phyloP scores from a whole-genome alignment of 2,329 filamentous ascomycete species.

The Alternaria arbusti region DNA sequence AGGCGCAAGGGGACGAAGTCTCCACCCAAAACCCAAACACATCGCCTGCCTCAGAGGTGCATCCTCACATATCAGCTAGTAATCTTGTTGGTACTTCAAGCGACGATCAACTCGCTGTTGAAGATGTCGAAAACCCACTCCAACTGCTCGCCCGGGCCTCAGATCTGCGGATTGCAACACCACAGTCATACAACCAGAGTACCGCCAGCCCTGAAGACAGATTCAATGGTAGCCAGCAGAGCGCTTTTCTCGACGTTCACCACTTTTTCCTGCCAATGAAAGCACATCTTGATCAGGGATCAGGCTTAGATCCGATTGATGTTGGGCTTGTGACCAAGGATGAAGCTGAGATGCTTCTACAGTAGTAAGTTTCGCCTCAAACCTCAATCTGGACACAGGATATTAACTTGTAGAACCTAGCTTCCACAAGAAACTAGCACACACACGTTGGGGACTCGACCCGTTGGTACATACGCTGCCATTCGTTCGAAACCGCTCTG shows the following conservation, averaged over 20 bases:
- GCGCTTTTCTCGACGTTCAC: slow-evolving; percentile 59
- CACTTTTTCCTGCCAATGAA: slow-evolving; percentile 71
- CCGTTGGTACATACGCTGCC: slow-evolving; percentile 68
- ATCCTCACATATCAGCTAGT: slow-evolving; percentile 19
- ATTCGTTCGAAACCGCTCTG: slow-evolving; percentile 71
- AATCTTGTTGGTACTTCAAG: slow-evolving; percentile 37
- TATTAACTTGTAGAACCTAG: slow-evolving; percentile 45
- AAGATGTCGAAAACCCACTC: slow-evolving; percentile 77
- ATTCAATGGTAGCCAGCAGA: slow-evolving; percentile 40
- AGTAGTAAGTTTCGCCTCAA: slow-evolving; percentile 59
- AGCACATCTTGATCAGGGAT: slow-evolving; percentile 67
- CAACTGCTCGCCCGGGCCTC: slow-evolving; percentile 76
- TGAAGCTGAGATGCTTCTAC: slow-evolving; percentile 69
- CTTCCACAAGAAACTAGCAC: slow-evolving; percentile 72
- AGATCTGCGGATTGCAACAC: slow-evolving; percentile 65
- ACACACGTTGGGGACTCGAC: slow-evolving; percentile 77
- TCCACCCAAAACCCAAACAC: background rate
- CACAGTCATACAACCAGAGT: slow-evolving; percentile 28
- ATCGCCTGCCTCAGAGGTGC: slow-evolving; percentile 2
- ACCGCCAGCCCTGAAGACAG: slow-evolving; percentile 38
- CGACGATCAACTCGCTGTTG: slow-evolving; percentile 62
- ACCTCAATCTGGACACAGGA: background rate
- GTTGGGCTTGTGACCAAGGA: slow-evolving; percentile 70
- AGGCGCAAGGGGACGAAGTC: slow-evolving; percentile 50
- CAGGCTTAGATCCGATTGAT: slow-evolving; percentile 72